Conservation (phyloP, 202 grass and related monocot species). For the Cymbopogon flexuosus region DNA sequence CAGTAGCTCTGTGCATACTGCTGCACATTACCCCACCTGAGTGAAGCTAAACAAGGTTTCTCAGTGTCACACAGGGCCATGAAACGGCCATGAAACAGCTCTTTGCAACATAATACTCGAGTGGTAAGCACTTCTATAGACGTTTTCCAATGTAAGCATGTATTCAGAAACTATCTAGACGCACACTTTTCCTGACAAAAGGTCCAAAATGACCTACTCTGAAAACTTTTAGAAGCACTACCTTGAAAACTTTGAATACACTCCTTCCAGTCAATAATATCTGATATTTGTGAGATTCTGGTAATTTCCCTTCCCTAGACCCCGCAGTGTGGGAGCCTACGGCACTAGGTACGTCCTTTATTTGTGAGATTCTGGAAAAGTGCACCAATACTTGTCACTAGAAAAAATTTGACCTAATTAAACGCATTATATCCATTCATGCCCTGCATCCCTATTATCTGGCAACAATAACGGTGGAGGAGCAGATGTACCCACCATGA, state of each 20-base stretch:
- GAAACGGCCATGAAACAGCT: neutral
- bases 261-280: neutral
- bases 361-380: neutral
- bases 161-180: neutral
- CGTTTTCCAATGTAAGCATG: neutral
- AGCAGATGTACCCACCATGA: neutral
- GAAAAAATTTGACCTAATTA: neutral
- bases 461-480: neutral
- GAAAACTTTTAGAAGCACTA: neutral
- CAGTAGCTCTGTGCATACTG: neutral
- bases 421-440: neutral
- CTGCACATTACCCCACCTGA: neutral
- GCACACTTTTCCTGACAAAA: neutral
- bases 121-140: neutral
- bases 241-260: neutral
- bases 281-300: neutral
- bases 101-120: slow-evolving; percentile 13
- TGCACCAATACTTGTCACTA: neutral
- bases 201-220: neutral
- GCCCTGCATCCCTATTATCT: neutral
- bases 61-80: neutral
- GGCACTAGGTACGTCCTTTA: neutral
- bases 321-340: too few species aligned
- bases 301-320: neutral
- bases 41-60: neutral